phyloP scores from a whole-genome alignment of 306 rosid species.

The Amphicarpaea edgeworthii region DNA sequence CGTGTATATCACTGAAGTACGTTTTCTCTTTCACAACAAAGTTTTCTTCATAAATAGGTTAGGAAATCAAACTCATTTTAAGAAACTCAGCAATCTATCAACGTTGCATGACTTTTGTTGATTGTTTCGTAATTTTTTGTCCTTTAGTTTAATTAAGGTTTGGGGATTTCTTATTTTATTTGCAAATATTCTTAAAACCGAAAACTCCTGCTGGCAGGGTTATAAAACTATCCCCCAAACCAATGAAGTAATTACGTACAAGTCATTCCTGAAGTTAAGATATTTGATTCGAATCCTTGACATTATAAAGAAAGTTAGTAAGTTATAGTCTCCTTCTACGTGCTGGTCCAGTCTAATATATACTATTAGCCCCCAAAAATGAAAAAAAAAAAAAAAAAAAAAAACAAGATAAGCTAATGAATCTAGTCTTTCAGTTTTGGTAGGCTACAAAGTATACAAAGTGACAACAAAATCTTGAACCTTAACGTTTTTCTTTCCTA shows the following conservation, averaged over 20 bases:
- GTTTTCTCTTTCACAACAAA: no score
- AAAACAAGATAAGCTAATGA: neutral
- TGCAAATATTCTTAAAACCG: neutral
- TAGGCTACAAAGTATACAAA: constrained; percentile 25
- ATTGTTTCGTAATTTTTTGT: no score
- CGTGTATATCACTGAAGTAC: no score
- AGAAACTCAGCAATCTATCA: no score
- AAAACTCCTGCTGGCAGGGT: no score
- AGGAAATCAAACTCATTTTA: no score
- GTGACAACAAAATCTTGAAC: constrained; percentile 29
- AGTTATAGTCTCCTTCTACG: neutral
- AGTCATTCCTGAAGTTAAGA: neutral
- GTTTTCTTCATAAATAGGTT: no score
- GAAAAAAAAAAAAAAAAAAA: neutral
- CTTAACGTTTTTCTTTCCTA: constrained; percentile 2
- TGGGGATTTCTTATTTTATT: neutral
- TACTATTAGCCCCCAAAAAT: neutral
- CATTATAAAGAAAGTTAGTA: neutral
- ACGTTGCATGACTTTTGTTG: no score
- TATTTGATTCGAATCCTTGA: neutral
- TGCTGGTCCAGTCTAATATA: neutral
- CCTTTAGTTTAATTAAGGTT: neutral
- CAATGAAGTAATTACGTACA: neutral
- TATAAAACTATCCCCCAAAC: neutral
- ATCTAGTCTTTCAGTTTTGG: constrained; percentile 10